Evolutionary conservation across 176 grass and related monocot species (phyloP).

Genomic region (Panicum miliaceum): DNA sequence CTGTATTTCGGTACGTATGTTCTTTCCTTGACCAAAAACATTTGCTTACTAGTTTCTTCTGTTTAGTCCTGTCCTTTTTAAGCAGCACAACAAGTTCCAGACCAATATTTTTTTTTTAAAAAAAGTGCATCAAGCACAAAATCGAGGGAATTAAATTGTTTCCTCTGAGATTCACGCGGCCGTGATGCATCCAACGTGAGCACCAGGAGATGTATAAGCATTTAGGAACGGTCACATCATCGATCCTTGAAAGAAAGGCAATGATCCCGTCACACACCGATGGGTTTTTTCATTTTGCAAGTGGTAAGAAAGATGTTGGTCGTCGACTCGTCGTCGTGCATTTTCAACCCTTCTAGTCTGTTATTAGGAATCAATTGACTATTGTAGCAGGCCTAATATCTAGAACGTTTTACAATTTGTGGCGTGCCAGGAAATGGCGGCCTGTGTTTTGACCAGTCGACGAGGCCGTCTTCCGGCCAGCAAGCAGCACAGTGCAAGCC

Average conservation of each 20-base stretch:
- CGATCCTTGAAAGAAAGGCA: neutral
- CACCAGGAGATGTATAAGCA: too few relatives aligned
- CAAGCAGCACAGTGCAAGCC: neutral
- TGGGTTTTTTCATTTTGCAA: neutral
- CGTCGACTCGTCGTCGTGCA: neutral
- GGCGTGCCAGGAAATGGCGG: neutral
- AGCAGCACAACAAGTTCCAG: too few relatives aligned
- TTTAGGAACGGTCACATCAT: too few relatives aligned
- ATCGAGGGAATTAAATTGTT: neutral
- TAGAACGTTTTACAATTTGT: slow-evolving; percentile 36
- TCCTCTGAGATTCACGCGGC: neutral
- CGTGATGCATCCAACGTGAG: neutral
- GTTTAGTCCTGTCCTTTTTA: neutral
- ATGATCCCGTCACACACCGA: neutral
- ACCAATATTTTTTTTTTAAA: too few relatives aligned
- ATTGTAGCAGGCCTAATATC: neutral
- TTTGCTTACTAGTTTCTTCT: neutral
- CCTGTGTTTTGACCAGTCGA: neutral
- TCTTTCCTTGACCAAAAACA: neutral
- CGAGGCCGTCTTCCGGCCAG: neutral
- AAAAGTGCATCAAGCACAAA: too few relatives aligned
- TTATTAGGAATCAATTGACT: neutral
- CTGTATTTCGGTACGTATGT: neutral
- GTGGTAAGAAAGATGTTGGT: neutral
- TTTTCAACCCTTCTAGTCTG: slow-evolving; percentile 3